These are phyloP conservation scores for Zangia roseola DNA, from an alignment of 768 basidiomycete species.

Conservation along the genomic window DNA sequence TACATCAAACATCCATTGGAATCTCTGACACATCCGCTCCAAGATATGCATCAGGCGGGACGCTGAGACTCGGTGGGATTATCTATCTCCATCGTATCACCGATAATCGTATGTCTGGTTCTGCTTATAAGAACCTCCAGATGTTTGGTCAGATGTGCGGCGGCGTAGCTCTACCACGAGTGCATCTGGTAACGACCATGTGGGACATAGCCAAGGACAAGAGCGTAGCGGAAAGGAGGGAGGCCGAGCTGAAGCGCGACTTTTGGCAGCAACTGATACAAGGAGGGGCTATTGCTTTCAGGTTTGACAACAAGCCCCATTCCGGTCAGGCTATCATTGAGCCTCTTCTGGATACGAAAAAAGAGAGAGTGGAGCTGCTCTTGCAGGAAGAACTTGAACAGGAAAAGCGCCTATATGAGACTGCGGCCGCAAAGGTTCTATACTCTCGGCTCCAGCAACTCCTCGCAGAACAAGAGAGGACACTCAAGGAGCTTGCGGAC, in stretches of 20 bases:
- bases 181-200: constrained; percentile 38
- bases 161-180: constrained; percentile 22
- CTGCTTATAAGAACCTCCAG: constrained; percentile 27
- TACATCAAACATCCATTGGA: neutral
- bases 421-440: constrained; percentile 19
- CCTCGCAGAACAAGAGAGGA: constrained; percentile 16
- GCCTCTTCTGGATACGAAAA: neutral
- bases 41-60: constrained; percentile 2
- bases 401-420: constrained; percentile 19
- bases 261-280: constrained; percentile 24
- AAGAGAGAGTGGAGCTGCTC: neutral
- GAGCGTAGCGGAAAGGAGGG: constrained; percentile 6
- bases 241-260: constrained; percentile 21
- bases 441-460: constrained; percentile 17
- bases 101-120: constrained; percentile 33
- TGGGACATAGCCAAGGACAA: constrained; percentile 31
- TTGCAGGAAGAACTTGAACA: constrained; percentile 22
- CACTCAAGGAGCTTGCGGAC: constrained; percentile 15
- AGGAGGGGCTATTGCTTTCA: neutral
- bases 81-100: constrained; percentile 35
- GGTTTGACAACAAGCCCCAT: neutral
- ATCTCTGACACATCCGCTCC: neutral
- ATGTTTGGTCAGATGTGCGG: constrained; percentile 38
- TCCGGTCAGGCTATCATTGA: neutral
- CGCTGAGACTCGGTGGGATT: constrained; percentile 26